A percentile compares a stretch with the other conserved stretches of the same genome.
These are phyloP conservation scores for Microdochium bolleyi DNA, from an alignment of 2,329 filamentous ascomycete genomes.

Conservation along the genomic window DNA sequence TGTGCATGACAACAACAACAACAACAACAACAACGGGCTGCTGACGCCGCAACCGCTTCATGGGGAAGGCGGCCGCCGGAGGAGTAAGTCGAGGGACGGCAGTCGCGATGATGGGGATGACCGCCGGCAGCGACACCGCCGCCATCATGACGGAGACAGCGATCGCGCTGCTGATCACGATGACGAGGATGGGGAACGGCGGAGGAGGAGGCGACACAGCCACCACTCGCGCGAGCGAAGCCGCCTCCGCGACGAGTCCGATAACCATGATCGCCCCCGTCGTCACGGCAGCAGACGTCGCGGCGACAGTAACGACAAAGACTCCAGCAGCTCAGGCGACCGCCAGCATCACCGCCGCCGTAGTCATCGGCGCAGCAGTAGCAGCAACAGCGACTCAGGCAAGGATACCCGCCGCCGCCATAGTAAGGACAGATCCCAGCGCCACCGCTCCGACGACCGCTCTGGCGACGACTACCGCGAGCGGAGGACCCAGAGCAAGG, in stretches of 20 bases:
- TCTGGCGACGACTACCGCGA: too few relatives aligned
- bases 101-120: too few relatives aligned
- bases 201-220: not conserved
- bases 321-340: not conserved
- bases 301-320: too few relatives aligned
- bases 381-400: not conserved
- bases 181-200: constrained; percentile 1
- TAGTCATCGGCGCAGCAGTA: not conserved
- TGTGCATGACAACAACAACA: constrained; percentile 18
- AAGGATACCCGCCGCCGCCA: not conserved
- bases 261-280: not conserved
- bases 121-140: not conserved
- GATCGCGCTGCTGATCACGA: not conserved
- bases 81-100: too few relatives aligned
- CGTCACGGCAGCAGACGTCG: not conserved
- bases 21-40: constrained; percentile 21
- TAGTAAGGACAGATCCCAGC: not conserved
- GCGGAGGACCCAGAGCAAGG: not conserved
- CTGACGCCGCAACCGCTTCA: not conserved
- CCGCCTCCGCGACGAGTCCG: not conserved
- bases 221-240: not conserved
- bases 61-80: not conserved
- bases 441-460: not conserved
- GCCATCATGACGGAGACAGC: not conserved
- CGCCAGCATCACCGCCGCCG: not conserved